Base-by-base conservation (phyloP, 108 stramenopile species). In the Seminavis robusta region DNA sequence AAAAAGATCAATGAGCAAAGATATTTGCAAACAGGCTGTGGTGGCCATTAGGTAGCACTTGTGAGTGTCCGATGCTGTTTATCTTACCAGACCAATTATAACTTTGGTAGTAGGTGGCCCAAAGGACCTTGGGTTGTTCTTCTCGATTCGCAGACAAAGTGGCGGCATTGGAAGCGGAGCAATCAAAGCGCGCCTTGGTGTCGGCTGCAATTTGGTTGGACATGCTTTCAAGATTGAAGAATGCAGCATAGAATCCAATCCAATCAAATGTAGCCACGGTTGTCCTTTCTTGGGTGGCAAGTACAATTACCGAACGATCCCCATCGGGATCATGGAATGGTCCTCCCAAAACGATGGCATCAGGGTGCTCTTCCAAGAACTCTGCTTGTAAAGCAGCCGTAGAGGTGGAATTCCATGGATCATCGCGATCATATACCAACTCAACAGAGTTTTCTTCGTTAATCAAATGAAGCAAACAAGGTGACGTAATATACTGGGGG, bases 221-320 rank as follows among this genome's bases (percentile, higher is more conserved):
- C n/a, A 51, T 7, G 8, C 52, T 26, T 42, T 80, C 79, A 19
- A 60, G 42, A 37, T 77, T 81, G 72, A 74, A 81, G 17, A 77
- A 63, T 9, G 59, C 52, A 0, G 60, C 60, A 29, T 41, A 65
- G 23, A 65, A 67, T 46, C 70, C 56, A 28, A 59, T 40, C 80
- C 80, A 81, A 44, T 81, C 80, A 50, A 66, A 77, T 2, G 51
- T 67, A 16, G 69, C 80, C 40, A 41, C 54, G 45, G 69, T 76
- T 17, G 67, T 61, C n/a, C 37, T 31, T 48, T 68, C 71, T 7
- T 4, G 10, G 23, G 23, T 45, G 33, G 44, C 43, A 13, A 33
- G 40, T 7, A 44, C 30, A 16, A 30, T 54, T 31, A 69, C 47
- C 13, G 46, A 23, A n/a, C n/a, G n/a, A n/a, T n/a, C n/a, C n/a